Evolutionary conservation across 306 rosid genomes (phyloP), one percentile per base, ranked within the genome.

Genomic region (Cicer yamashitae): DNA sequence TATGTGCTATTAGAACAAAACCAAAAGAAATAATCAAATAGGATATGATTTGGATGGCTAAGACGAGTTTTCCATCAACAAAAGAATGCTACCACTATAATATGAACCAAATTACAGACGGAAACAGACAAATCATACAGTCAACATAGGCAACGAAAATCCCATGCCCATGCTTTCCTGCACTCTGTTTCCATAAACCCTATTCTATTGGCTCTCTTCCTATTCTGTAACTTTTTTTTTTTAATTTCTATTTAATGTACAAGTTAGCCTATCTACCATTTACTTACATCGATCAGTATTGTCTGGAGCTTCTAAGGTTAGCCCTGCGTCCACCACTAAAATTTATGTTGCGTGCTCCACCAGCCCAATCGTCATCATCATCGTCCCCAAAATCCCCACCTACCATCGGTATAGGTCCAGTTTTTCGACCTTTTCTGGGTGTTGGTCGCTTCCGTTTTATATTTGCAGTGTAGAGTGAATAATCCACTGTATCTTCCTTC

Each of bases 261-360:
- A 94, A 71, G 96, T 94, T 90, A 90, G 93, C 89, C 96, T 90
- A 92, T 86, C 89, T 87, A 87, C 82, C 79, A 79, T 74, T 76
- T 88, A 88, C 85, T 81, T 84, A 88, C 89, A 84, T 59, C 85
- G 73, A 81, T 82, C 81, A 86, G 71, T 91, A 85, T 58, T 81
- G 91, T 86, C 96, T 87, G 82, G 83, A 81, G 85, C 81, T 87
- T 78, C 91, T 85, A 72, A 71, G 87, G 88, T 70, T 70, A 80
- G 86, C 68, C 85, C 78, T 90, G 83, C 96, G 88, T 75, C 90
- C 96, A 75, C 91, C 93, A 67, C 91, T 82, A 85, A 47, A 75
- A 79, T 80, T 82, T 67, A 83, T 76, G 84, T 86, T 87, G 64
- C 90, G 89, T 68, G 38, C 54, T 54, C 90, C 89, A 2, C 93